These are phyloP conservation scores for Hibiscus syriacus DNA, from an alignment of 345 rosid genomes.

Conservation along the genomic window DNA sequence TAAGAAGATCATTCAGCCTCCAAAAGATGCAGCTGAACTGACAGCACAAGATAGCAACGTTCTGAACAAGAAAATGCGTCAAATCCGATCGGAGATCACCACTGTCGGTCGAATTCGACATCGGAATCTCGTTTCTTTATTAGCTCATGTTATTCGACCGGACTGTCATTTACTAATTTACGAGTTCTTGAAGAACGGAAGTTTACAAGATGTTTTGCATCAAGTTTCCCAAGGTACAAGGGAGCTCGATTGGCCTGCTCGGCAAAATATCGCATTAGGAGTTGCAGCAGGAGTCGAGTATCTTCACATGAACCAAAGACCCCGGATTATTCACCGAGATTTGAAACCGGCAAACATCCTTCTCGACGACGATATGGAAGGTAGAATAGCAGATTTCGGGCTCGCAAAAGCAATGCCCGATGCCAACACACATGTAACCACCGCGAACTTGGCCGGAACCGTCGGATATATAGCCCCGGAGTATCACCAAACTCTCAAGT, in stretches of 20 bases:
- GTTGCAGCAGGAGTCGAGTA: constrained; percentile 83
- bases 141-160: constrained; percentile 67
- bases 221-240: no score
- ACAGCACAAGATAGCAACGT: constrained; percentile 56
- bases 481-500: constrained; percentile 75
- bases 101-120: constrained; percentile 83
- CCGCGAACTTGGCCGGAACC: constrained; percentile 70
- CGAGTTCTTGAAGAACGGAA: constrained; percentile 91
- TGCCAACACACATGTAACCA: constrained; percentile 51
- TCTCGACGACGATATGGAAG: constrained; percentile 87
- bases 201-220: constrained; percentile 72
- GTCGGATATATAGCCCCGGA: constrained; percentile 90
- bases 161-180: constrained; percentile 78
- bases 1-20: no score
- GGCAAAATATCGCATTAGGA: constrained; percentile 71
- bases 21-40: constrained; percentile 59
- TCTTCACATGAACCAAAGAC: constrained; percentile 58
- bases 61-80: constrained; percentile 70
- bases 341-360: constrained; percentile 84
- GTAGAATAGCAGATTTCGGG: constrained; percentile 91
- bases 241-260: constrained; percentile 59
- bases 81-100: no score
- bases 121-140: constrained; percentile 62
- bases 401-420: constrained; percentile 78
- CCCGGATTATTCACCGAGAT: constrained; percentile 74